Conservation (phyloP, 2,329 filamentous ascomycete genomes). For the Catunica adiposa region DNA sequence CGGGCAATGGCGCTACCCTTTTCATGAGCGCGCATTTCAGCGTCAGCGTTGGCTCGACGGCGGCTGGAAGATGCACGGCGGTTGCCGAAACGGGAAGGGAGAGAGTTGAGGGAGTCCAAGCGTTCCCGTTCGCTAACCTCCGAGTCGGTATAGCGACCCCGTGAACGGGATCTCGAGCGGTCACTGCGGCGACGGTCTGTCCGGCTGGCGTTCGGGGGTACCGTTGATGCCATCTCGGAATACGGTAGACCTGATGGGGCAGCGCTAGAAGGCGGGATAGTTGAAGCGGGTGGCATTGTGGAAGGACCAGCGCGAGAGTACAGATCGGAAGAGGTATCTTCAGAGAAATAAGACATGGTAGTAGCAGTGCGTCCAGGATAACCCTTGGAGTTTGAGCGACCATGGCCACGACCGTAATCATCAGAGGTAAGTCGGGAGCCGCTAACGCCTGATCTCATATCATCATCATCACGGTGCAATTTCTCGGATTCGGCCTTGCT, state of each 20-base stretch:
- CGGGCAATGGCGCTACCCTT: slow-evolving; percentile 32
- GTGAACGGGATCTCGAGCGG: slow-evolving; percentile 5
- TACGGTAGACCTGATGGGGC: slow-evolving; percentile 3
- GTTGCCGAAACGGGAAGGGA: slow-evolving; percentile 17
- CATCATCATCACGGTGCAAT: slow-evolving; percentile 30
- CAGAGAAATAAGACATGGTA: slow-evolving; percentile 7
- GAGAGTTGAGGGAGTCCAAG: slow-evolving; percentile 9
- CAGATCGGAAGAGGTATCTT: not conserved
- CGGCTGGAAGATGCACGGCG: slow-evolving; percentile 31
- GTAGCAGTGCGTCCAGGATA: slow-evolving; percentile 5
- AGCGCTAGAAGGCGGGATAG: not conserved
- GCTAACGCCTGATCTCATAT: slow-evolving; percentile 41
- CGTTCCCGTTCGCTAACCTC: slow-evolving; percentile 6
- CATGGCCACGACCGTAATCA: slow-evolving; percentile 25
- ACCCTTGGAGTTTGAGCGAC: slow-evolving; percentile 17
- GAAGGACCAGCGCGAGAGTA: slow-evolving; percentile 3
- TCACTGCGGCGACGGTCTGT: slow-evolving; percentile 2
- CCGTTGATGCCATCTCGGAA: slow-evolving; percentile 10
- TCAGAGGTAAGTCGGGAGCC: slow-evolving; percentile 55
- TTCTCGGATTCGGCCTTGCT: slow-evolving; percentile 33
- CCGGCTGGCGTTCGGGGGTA: slow-evolving; percentile 8
- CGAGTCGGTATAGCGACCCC: slow-evolving; percentile 10
- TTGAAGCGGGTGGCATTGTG: slow-evolving; percentile 2
- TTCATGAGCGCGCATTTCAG: slow-evolving; percentile 31
- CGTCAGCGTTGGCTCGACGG: slow-evolving; percentile 28